phyloP scores from a whole-genome alignment of 192 early-diverging fungal species.

The Coemansia aciculifera region DNA sequence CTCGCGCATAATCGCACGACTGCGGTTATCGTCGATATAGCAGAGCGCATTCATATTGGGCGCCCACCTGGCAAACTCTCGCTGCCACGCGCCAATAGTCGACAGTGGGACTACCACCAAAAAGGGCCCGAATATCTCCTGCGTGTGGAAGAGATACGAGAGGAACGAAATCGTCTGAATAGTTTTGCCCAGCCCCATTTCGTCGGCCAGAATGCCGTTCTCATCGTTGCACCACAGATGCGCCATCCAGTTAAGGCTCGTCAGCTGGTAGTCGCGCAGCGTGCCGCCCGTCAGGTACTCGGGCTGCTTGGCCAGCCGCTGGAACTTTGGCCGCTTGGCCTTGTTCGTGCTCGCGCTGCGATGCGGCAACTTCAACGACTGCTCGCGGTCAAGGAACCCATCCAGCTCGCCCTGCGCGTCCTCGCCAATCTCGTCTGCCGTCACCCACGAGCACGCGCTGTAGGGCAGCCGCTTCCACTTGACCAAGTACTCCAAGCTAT shows the following conservation, averaged over 20 bases:
- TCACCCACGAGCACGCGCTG: conserved; percentile 89
- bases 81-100: conserved; percentile 92
- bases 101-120: conserved; percentile 96
- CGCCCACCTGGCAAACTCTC: conserved; percentile 95
- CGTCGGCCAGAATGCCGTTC: conserved; percentile 97
- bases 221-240: conserved; percentile 91
- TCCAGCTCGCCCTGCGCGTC: conserved; percentile 86
- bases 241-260: conserved; percentile 97
- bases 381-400: conserved; percentile 76
- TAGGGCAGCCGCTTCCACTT: conserved; percentile 92
- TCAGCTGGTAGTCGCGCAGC: conserved; percentile 93
- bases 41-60: conserved; percentile 89
- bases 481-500: conserved; percentile 78
- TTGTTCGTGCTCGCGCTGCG: conserved; percentile 55
- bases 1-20: conserved; percentile 87
- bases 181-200: conserved; percentile 96
- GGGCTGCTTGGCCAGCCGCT: conserved; percentile 76
- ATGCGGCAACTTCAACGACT: conserved; percentile 73
- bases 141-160: conserved; percentile 81
- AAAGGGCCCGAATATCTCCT: conserved; percentile 88
- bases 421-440: conserved; percentile 63
- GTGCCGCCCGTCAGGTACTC: conserved; percentile 80
- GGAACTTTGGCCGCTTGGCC: conserved; percentile 75
- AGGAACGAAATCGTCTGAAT: conserved; percentile 95
- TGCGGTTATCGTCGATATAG: conserved; percentile 84